Evolutionary conservation across 768 basidiomycete species (phyloP), one percentile per base, ranked within the genome.

Genomic region (Mycena galericulata): DNA sequence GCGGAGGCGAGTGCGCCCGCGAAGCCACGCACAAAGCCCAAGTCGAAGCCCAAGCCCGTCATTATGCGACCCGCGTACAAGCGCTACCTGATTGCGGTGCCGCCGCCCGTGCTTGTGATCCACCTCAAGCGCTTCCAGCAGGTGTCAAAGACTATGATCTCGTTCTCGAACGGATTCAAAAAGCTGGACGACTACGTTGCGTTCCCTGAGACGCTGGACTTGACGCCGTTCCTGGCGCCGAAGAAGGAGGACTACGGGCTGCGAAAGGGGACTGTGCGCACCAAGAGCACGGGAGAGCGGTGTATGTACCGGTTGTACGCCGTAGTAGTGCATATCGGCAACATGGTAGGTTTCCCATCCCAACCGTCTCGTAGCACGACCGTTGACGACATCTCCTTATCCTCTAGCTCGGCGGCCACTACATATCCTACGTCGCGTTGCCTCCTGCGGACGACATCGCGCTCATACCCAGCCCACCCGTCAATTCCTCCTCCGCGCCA

Each of bases 121-220:
- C 97, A 98, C 73, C 86, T 98, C 55, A 98, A 98, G 81, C 88
- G 97, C 50, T 99, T 99, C 81, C 95, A 97, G 79, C 96, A 97
- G 75, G 85, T 91, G 10, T 83, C 84, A 43, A 92, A 91, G 79
- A 84, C 88, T 6, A 79, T 88, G 63, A 79, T 90, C 65, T 88
- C 89, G 20, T 89, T 91, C 73, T 87, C 90, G 40, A 87, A 87
- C 50, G 89, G 90, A 22, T 92, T 92, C 79, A 94, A 94, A 84
- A 97, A 97, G 81, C 80, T 97, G 61, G 97, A 99, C 72, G 95
- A 97, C 74, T 96, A 89, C 70, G 89, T 98, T 27, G 87, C 93
- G 49, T 99, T 98, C 80, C 97, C 97, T 0, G 93, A 96, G 77
- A 83, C 85, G 66, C 84, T 99, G 27, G 95, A 99, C 75, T 74